phyloP scores from a whole-genome alignment of 257 asterid genomes.

The Petunia secreta region DNA sequence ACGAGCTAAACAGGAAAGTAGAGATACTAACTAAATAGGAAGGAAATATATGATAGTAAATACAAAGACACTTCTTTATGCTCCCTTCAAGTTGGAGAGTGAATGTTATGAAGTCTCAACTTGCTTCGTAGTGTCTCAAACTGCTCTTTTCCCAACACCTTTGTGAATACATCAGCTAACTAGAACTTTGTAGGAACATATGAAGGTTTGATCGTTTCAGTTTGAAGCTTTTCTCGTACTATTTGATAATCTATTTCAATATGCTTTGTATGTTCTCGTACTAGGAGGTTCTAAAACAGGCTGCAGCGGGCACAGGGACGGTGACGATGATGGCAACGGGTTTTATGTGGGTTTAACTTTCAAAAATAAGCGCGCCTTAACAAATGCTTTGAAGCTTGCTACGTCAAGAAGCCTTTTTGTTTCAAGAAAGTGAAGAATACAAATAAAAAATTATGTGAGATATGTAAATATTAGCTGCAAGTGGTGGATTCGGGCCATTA shows the following conservation, averaged over 20 bases:
- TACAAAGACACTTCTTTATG: background rate
- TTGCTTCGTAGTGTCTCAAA: background rate
- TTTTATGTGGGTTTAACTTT: too few relatives aligned
- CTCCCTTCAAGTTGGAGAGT: background rate
- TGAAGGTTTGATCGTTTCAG: background rate
- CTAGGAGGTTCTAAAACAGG: background rate
- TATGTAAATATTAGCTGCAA: too few relatives aligned
- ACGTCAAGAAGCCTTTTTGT: too few relatives aligned
- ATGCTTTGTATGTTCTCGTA: constrained; percentile 13
- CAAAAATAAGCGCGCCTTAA: too few relatives aligned
- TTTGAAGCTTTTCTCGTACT: background rate
- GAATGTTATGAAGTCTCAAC: background rate
- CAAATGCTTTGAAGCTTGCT: too few relatives aligned
- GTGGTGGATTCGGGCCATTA: too few relatives aligned
- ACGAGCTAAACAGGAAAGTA: too few relatives aligned
- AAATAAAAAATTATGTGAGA: too few relatives aligned
- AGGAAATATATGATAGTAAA: background rate
- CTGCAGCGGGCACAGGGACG: background rate
- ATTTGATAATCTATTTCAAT: constrained; percentile 12
- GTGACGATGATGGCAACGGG: too few relatives aligned
- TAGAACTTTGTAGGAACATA: background rate
- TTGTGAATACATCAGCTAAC: too few relatives aligned
- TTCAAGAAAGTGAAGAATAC: too few relatives aligned
- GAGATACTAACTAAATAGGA: background rate
- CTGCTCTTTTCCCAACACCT: background rate